A percentile compares a stretch with the other conserved stretches of the same genome.
phyloP scores from a whole-genome alignment of 345 rosid genomes.

The Eucalyptus decipiens region DNA sequence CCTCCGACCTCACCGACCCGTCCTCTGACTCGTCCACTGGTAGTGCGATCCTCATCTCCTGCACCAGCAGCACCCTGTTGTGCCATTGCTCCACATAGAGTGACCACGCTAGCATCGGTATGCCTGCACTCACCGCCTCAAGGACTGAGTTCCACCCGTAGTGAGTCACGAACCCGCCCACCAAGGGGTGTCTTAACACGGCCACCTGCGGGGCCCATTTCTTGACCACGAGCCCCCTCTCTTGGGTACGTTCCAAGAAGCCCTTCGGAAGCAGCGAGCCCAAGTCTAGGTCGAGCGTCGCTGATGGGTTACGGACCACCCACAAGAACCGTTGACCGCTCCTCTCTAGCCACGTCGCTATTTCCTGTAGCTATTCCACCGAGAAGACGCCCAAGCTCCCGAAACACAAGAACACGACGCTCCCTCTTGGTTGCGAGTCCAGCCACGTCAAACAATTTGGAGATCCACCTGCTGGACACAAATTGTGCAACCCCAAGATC shows the following conservation, averaged over 20 bases:
- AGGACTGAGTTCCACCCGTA: constrained; percentile 23
- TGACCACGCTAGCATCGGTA: constrained; percentile 15
- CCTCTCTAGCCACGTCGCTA: constrained; percentile 36
- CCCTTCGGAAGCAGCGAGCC: constrained; percentile 25
- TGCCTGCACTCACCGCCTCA: not conserved
- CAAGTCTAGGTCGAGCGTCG: constrained; percentile 4
- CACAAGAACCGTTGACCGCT: constrained; percentile 40
- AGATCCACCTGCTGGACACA: not conserved
- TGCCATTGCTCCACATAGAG: constrained; percentile 36
- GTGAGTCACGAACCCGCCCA: constrained; percentile 17
- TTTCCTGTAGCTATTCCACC: constrained; percentile 17
- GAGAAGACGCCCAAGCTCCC: constrained; percentile 54
- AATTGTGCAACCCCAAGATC: too few relatives aligned
- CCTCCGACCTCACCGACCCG: constrained; percentile 27
- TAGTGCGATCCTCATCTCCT: constrained; percentile 39
- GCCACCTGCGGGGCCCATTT: constrained; percentile 8
- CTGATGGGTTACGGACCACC: constrained; percentile 38
- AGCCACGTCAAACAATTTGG: constrained; percentile 31
- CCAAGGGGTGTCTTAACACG: not conserved
- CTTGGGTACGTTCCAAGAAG: constrained; percentile 16
- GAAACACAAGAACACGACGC: constrained; percentile 45
- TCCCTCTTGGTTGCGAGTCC: constrained; percentile 24
- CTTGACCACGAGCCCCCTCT: constrained; percentile 12
- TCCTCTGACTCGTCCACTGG: constrained; percentile 19
- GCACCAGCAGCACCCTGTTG: constrained; percentile 32